A percentile compares a stretch with the other conserved stretches of the same genome.
phyloP scores from a whole-genome alignment of 495 filamentous ascomycete genomes.

The Penicillium flavigenum region DNA sequence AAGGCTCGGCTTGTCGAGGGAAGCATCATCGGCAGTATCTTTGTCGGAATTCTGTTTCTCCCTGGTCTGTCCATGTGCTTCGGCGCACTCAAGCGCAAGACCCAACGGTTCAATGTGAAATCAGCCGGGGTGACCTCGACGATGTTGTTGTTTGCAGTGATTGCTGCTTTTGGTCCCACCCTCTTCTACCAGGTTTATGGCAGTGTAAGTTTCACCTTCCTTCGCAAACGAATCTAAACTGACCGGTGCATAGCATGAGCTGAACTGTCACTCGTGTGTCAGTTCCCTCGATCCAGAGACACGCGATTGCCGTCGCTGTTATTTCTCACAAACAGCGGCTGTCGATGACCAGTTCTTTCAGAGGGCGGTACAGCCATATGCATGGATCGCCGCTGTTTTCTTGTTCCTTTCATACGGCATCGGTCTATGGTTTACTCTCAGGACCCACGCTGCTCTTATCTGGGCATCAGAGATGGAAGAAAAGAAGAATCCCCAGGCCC shows the following conservation, averaged over 20 bases:
- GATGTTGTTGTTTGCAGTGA: constrained; percentile 95
- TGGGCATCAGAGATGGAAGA: constrained; percentile 89
- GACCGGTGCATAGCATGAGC: constrained; percentile 65
- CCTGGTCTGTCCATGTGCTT: constrained; percentile 99
- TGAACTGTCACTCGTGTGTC: constrained; percentile 80
- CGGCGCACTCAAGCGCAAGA: constrained; percentile 95
- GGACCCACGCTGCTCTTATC: constrained; percentile 95
- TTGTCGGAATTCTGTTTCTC: constrained; percentile 93
- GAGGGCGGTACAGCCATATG: constrained; percentile 89
- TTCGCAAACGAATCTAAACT: constrained; percentile 10
- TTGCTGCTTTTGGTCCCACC: constrained; percentile 95
- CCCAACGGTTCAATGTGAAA: constrained; percentile 95
- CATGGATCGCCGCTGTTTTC: constrained; percentile 77
- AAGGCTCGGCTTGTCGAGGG: constrained; percentile 94
- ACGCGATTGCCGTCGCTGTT: constrained; percentile 85
- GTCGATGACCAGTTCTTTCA: constrained; percentile 83
- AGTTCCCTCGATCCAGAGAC: constrained; percentile 44
- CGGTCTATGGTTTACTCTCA: constrained; percentile 91
- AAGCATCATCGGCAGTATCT: constrained; percentile 95
- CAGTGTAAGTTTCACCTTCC: constrained; percentile 58
- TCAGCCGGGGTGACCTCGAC: constrained; percentile 97
- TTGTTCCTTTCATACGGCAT: constrained; percentile 93
- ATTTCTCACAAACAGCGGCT: constrained; percentile 86
- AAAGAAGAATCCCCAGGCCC: constrained; percentile 57
- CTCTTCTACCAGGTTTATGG: constrained; percentile 99